phyloP scores from a whole-genome alignment of 768 basidiomycete species.

The Boletus subparvulus region DNA sequence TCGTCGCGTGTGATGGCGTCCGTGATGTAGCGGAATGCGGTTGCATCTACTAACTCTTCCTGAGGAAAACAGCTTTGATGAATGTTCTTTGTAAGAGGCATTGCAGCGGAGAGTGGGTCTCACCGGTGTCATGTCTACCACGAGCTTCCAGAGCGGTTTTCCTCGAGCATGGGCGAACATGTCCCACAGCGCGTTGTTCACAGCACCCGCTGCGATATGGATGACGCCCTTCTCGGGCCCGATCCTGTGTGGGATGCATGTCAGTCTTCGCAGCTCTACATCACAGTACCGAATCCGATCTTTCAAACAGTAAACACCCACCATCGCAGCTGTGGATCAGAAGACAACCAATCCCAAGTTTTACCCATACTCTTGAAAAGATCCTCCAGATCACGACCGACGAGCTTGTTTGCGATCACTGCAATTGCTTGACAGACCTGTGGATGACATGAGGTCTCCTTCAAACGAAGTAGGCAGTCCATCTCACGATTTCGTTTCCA shows the following conservation, averaged over 20 bases:
- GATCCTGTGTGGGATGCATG: slow-evolving; percentile 50
- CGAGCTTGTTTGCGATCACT: slow-evolving; percentile 74
- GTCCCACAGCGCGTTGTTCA: slow-evolving; percentile 94
- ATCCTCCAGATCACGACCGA: slow-evolving; percentile 78
- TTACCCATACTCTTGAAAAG: slow-evolving; percentile 90
- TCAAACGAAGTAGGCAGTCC: not conserved
- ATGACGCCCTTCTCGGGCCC: slow-evolving; percentile 97
- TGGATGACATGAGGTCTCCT: slow-evolving; percentile 1
- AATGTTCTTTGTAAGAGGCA: not conserved
- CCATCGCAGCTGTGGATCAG: slow-evolving; percentile 93
- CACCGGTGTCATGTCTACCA: slow-evolving; percentile 86
- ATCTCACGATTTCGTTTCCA: slow-evolving; percentile 84
- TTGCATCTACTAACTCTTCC: slow-evolving; percentile 77
- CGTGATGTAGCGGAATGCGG: slow-evolving; percentile 87
- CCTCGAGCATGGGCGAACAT: slow-evolving; percentile 76
- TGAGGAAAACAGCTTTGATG: slow-evolving; percentile 25
- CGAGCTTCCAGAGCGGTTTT: slow-evolving; percentile 93
- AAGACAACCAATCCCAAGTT: slow-evolving; percentile 83
- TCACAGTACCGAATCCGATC: not conserved
- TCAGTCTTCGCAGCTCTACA: not conserved
- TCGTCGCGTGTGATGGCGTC: slow-evolving; percentile 92
- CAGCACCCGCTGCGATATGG: slow-evolving; percentile 83
- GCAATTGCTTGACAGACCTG: slow-evolving; percentile 82
- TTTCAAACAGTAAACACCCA: slow-evolving; percentile 23
- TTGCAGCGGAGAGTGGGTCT: slow-evolving; percentile 6